Evolutionary conservation across 1,139 yeast species (phyloP).

Genomic region (Debaryomyces psychrophilus): DNA sequence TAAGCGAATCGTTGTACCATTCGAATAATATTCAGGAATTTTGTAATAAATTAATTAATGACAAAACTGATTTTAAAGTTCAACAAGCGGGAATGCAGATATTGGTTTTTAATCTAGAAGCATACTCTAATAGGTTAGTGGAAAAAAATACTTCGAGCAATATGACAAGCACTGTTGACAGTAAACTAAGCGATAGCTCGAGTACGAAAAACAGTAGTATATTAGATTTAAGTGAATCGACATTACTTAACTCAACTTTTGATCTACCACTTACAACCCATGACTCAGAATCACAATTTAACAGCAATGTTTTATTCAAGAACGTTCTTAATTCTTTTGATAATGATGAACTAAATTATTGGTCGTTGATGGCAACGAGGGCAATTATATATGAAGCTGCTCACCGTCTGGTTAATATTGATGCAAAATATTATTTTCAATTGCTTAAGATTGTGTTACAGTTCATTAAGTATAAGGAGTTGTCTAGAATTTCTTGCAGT

Average conservation of each 20-base stretch:
- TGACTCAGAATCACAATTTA: conserved; percentile 9
- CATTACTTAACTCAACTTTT: conserved; percentile 11
- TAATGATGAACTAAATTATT: conserved; percentile 26
- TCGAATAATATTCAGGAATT: conserved; percentile 24
- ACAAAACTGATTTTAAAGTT: conserved; percentile 19
- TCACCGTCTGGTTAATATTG: background rate
- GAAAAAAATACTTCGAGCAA: conserved; percentile 2
- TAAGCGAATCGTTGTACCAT: conserved; percentile 22
- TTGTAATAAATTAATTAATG: conserved; percentile 22
- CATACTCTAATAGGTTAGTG: background rate
- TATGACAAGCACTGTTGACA: background rate
- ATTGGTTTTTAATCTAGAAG: conserved; percentile 28
- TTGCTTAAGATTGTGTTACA: conserved; percentile 49
- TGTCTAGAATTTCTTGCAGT: conserved; percentile 25
- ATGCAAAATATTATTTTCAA: conserved; percentile 17
- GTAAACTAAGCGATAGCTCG: background rate
- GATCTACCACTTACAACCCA: conserved; percentile 7
- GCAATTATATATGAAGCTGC: conserved; percentile 22
- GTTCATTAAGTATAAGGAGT: conserved; percentile 38
- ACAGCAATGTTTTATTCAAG: conserved; percentile 19
- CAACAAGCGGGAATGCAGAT: conserved; percentile 36
- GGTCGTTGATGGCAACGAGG: conserved; percentile 40
- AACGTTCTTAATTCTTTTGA: conserved; percentile 28
- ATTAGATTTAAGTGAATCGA: conserved; percentile 12
- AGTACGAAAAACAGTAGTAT: background rate